These are phyloP conservation scores for Furcasterigmium furcatum DNA, from an alignment of 2,329 filamentous ascomycete genomes.

Conservation along the genomic window DNA sequence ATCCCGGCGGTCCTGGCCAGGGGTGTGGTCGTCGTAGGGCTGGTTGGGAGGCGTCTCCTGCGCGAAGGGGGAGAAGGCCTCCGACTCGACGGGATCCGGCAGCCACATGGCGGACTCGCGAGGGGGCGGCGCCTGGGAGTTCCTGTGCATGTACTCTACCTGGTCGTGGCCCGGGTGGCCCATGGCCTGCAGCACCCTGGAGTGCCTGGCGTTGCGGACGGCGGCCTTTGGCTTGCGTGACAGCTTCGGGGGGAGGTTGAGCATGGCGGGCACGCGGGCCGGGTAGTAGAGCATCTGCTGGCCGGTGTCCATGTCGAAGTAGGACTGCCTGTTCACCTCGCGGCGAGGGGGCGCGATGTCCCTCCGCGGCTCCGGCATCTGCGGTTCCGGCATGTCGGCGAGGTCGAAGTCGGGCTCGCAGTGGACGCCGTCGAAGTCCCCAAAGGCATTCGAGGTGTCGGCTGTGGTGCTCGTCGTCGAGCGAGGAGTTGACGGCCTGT, in stretches of 20 bases:
- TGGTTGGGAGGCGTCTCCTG: conserved; percentile 5
- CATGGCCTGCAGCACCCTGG: conserved; percentile 68
- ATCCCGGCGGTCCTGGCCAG: neutral
- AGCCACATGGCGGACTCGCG: conserved; percentile 40
- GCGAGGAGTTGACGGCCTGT: conserved; percentile 19
- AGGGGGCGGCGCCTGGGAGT: conserved; percentile 10
- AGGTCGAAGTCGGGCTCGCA: conserved; percentile 51
- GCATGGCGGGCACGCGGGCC: conserved; percentile 87
- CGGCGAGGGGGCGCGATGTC: conserved; percentile 17
- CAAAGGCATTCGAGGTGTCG: conserved; percentile 60
- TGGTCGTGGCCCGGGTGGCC: conserved; percentile 11
- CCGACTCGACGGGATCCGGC: conserved; percentile 39
- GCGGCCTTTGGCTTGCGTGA: conserved; percentile 67
- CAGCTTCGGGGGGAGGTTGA: conserved; percentile 86
- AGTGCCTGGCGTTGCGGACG: conserved; percentile 66
- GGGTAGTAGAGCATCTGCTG: conserved; percentile 93
- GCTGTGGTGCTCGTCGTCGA: conserved; percentile 44
- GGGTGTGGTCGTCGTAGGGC: neutral
- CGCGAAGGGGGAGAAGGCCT: conserved; percentile 24
- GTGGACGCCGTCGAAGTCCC: conserved; percentile 80
- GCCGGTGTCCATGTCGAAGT: conserved; percentile 61
- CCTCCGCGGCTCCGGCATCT: conserved; percentile 12
- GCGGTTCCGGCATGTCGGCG: conserved; percentile 14
- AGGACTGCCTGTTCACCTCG: conserved; percentile 43
- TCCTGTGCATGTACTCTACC: conserved; percentile 26